phyloP scores from a whole-genome alignment of 495 filamentous ascomycete genomes.

The Astrothelium subdiscretum region DNA sequence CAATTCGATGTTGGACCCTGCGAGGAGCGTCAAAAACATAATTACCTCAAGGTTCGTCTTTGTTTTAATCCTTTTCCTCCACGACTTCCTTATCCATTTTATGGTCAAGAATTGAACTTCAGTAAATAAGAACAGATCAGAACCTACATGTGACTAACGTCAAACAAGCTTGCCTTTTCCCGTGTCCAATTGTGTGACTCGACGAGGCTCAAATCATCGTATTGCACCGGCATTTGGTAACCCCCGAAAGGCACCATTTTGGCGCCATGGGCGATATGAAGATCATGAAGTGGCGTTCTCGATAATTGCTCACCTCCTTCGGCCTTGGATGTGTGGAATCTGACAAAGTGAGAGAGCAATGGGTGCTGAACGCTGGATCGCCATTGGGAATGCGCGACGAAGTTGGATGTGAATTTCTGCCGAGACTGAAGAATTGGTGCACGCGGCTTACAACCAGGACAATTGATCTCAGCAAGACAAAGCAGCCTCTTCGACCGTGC shows the following conservation, averaged over 20 bases:
- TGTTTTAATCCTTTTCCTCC: too few relatives aligned
- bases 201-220: constrained; percentile 57
- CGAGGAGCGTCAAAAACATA: too few relatives aligned
- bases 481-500: background rate
- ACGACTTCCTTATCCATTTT: too few relatives aligned
- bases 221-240: constrained; percentile 87
- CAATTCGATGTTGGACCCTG: constrained; percentile 60
- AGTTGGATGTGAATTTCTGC: background rate
- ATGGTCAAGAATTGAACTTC: background rate
- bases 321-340: constrained; percentile 11
- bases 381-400: background rate
- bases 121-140: constrained; percentile 19
- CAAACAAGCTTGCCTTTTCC: constrained; percentile 77
- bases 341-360: background rate
- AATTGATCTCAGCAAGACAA: background rate
- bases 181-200: constrained; percentile 83
- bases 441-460: background rate
- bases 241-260: constrained; percentile 98
- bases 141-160: constrained; percentile 58
- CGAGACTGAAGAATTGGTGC: background rate
- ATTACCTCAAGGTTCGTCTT: too few relatives aligned
- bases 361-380: background rate
- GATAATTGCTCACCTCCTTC: constrained; percentile 27
- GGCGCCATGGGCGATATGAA: constrained; percentile 66
- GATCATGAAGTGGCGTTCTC: constrained; percentile 71